A percentile compares a stretch with the other conserved stretches of the same genome.
Evolutionary conservation across 371 early-diverging fungal genomes (phyloP).

Genomic region (Rhizomucor pusillus): DNA sequence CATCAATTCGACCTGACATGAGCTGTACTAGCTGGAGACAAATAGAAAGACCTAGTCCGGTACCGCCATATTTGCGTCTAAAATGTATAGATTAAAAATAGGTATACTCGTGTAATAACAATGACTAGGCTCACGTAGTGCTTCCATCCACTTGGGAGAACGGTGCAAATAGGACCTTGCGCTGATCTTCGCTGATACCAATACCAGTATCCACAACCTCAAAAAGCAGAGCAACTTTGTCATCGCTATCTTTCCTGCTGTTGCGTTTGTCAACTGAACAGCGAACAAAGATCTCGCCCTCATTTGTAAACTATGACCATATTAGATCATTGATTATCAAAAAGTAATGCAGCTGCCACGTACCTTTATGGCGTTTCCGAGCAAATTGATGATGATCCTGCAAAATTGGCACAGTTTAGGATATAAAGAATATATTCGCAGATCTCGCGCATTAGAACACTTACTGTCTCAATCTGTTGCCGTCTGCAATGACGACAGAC

Average conservation of each 20-base stretch:
- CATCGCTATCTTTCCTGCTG: neutral
- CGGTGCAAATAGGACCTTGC: slow-evolving; percentile 53
- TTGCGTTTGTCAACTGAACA: no score
- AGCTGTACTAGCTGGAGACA: slow-evolving; percentile 50
- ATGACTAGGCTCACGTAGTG: slow-evolving; percentile 27
- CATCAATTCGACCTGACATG: slow-evolving; percentile 56
- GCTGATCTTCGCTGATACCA: slow-evolving; percentile 52
- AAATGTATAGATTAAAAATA: no score
- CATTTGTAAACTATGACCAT: no score
- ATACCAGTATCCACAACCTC: slow-evolving; percentile 51
- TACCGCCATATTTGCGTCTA: slow-evolving; percentile 62
- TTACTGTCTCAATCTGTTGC: slow-evolving; percentile 29
- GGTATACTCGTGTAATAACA: no score
- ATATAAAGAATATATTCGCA: no score
- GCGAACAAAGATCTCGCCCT: no score
- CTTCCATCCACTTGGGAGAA: slow-evolving; percentile 59
- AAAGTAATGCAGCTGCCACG: no score
- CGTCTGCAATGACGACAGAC: slow-evolving; percentile 44
- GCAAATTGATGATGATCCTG: no score
- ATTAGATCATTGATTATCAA: no score
- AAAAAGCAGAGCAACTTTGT: slow-evolving; percentile 24
- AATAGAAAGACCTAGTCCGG: slow-evolving; percentile 60
- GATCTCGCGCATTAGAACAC: no score
- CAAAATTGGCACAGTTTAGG: no score
- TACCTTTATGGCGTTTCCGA: no score